Conservation (phyloP, 768 basidiomycete genomes). For the Crassisporium funariophilum region DNA sequence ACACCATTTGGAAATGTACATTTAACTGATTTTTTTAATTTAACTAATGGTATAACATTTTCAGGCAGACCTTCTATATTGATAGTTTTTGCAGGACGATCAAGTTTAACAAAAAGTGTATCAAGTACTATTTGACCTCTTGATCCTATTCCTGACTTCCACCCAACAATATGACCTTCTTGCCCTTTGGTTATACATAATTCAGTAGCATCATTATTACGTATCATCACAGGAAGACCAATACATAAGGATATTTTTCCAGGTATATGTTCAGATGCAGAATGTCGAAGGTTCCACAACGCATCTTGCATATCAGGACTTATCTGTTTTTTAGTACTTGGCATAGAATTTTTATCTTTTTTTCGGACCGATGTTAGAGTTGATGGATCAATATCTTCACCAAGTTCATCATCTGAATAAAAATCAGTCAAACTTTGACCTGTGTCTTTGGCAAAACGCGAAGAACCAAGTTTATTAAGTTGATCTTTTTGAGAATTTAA, state of each 20-base stretch:
- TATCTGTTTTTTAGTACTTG: neutral
- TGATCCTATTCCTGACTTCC: conserved; percentile 18
- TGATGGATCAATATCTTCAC: neutral
- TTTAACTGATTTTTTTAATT: neutral
- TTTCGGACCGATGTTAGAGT: neutral
- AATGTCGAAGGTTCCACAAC: conserved; percentile 25
- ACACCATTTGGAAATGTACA: conserved; percentile 15
- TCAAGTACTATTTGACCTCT: conserved; percentile 9
- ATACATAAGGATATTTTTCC: conserved; percentile 30
- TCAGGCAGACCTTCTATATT: neutral
- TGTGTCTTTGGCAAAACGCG: conserved; percentile 32
- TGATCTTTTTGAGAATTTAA: conserved; percentile 30
- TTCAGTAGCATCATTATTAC: conserved; percentile 34
- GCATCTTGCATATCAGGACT: conserved; percentile 8
- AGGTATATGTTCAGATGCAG: conserved; percentile 25
- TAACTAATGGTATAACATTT: conserved; percentile 30
- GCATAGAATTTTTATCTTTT: neutral
- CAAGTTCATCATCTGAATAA: conserved; percentile 11
- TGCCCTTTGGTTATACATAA: conserved; percentile 35
- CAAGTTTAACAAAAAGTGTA: conserved; percentile 7
- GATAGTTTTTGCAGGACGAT: conserved; percentile 4
- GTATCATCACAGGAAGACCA: conserved; percentile 35
- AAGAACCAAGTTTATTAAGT: conserved; percentile 31
- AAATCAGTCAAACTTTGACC: conserved; percentile 24
- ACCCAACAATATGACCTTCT: conserved; percentile 27